phyloP scores from a whole-genome alignment of 371 early-diverging fungal species.

The Apophysomyces elegans region DNA sequence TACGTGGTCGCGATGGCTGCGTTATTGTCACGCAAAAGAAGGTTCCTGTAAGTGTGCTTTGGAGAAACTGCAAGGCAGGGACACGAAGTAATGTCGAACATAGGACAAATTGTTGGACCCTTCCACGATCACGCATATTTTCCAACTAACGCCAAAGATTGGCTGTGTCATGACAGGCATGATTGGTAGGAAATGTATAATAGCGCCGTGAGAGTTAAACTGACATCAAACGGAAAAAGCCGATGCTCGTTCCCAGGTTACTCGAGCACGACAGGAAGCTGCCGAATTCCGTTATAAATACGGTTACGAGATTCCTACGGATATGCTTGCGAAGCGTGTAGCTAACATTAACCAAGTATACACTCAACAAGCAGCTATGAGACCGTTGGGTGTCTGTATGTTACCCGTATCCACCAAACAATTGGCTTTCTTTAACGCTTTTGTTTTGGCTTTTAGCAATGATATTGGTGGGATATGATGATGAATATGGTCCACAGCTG shows the following conservation, averaged over 20 bases:
- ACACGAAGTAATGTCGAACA: neutral
- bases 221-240: slow-evolving; percentile 48
- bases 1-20: slow-evolving; percentile 92
- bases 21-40: slow-evolving; percentile 97
- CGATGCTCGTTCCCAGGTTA: slow-evolving; percentile 93
- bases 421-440: neutral
- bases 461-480: slow-evolving; percentile 95
- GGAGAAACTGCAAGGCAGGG: neutral
- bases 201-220: neutral
- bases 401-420: slow-evolving; percentile 15
- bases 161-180: slow-evolving; percentile 98
- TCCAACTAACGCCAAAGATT: slow-evolving; percentile 90
- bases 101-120: slow-evolving; percentile 97
- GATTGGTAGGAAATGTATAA: slow-evolving; percentile 59
- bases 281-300: slow-evolving; percentile 98
- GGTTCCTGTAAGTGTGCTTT: slow-evolving; percentile 81
- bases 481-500: slow-evolving; percentile 94
- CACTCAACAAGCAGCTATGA: slow-evolving; percentile 99
- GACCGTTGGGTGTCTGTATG: slow-evolving; percentile 96
- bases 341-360: slow-evolving; percentile 98
- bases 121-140: slow-evolving; percentile 91
- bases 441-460: slow-evolving; percentile 65
- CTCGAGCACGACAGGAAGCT: slow-evolving; percentile 93
- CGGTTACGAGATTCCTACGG: slow-evolving; percentile 96
- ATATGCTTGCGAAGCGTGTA: slow-evolving; percentile 96